Percentiles rank a stretch among this genome's conserved stretches.
phyloP scores from a whole-genome alignment of 345 rosid genomes.

The Brassica nigra region DNA sequence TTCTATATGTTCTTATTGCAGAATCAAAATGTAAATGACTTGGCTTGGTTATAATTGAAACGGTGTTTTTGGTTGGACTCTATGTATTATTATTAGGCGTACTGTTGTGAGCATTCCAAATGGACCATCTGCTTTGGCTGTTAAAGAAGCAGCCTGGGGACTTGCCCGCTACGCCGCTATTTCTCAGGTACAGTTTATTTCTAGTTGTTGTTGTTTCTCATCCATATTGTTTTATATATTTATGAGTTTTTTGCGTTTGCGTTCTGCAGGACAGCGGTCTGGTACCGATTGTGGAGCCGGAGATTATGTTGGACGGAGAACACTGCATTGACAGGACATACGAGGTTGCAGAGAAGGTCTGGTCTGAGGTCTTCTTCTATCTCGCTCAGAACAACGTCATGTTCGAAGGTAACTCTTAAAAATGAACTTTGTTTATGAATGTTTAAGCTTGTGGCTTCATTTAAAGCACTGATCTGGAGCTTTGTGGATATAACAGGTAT shows the following conservation, averaged over 20 bases:
- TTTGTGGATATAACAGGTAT: slow-evolving; percentile 39
- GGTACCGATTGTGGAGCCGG: slow-evolving; percentile 98
- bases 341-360: slow-evolving; percentile 85
- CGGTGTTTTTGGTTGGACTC: neutral
- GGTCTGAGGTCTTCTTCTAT: slow-evolving; percentile 98
- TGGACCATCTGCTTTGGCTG: slow-evolving; percentile 91
- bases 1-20: neutral
- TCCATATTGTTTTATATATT: neutral
- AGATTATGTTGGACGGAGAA: slow-evolving; percentile 91
- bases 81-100: slow-evolving; percentile 56
- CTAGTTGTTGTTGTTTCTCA: neutral
- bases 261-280: slow-evolving; percentile 72
- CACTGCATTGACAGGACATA: slow-evolving; percentile 88
- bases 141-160: slow-evolving; percentile 99
- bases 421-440: neutral
- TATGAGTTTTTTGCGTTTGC: neutral
- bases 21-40: neutral
- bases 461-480: neutral
- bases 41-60: neutral
- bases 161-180: slow-evolving; percentile 95
- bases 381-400: slow-evolving; percentile 85
- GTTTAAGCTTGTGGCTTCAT: neutral
- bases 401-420: slow-evolving; percentile 60
- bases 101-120: slow-evolving; percentile 98
- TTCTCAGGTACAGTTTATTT: slow-evolving; percentile 57